Base-by-base conservation (phyloP, 2,329 filamentous ascomycete genomes). In the Colletotrichum sp. region DNA sequence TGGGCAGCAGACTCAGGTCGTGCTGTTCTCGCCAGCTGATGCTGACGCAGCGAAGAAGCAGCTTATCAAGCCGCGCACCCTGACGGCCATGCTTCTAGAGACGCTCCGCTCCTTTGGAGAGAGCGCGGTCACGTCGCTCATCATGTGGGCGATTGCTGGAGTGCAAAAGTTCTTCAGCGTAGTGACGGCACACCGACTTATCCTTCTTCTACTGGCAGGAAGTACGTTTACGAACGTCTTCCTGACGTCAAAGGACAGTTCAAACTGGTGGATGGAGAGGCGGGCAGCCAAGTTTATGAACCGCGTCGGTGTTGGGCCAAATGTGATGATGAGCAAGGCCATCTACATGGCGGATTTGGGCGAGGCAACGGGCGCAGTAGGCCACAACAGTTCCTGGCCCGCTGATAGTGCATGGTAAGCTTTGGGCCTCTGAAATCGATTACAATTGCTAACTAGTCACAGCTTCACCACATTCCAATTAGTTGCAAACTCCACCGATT, bases 201-300 rank as follows among this genome's bases (percentile, higher is more conserved):
- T 98, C 7, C 85, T 98, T 34, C 81, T 88, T 4, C 82, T 96
- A 16, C 88, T 98, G 22, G 87, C 88, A 1, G 80, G 94, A 34
- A 98, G 96, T 81, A 84, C 92, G 15, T 80, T 95, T 13, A 89
- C 92, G 65, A 98, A 98, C 81, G 84, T 94, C 27, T 89, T 96
- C 78, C 92, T 96, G 81, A 93, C 94, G 1, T 94, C 94, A 15
- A 91, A 93, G 77, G 93, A 95, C 81, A 91, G 91, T 8, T 92
- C 93, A 79, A 88, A 90, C 3, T 98, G 96, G 96, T 98, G 95
- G 94, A 89, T 91, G 61, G 96, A 98, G 85, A 91, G 95, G 73
- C 93, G 91, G 75, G 95, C 96, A 2, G 91, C 90, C 18, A 93
- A 89, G 55, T 98, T 96, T 83, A 97, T 99, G 95, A 88, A 88